Evolutionary conservation across 495 filamentous ascomycete genomes (phyloP).

Genomic region (Chaetomium cochliodes): DNA sequence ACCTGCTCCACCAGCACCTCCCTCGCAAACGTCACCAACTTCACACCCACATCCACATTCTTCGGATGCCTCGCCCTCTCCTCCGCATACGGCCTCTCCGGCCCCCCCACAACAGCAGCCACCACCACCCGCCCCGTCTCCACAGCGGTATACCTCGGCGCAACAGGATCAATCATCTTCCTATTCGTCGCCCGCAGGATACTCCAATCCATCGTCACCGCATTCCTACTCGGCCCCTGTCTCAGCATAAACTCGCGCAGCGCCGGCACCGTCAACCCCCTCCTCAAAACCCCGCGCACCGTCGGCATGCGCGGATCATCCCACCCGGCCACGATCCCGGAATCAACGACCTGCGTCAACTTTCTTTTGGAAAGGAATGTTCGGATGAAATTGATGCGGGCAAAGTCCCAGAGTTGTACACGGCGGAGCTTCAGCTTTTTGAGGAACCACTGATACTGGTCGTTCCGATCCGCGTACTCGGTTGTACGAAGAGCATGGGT

Average conservation of each 20-base stretch:
- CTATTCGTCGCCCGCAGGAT: slow-evolving; percentile 5
- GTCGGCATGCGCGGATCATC: slow-evolving; percentile 60
- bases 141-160: background rate
- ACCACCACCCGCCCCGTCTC: background rate
- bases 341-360: slow-evolving; percentile 1
- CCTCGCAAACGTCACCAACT: background rate
- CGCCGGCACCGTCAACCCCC: slow-evolving; percentile 38
- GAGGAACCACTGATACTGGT: slow-evolving; percentile 5
- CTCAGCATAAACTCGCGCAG: slow-evolving; percentile 6
- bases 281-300: slow-evolving; percentile 75
- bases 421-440: background rate
- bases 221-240: slow-evolving; percentile 1
- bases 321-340: slow-evolving; percentile 1
- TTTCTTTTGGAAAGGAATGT: slow-evolving; percentile 7
- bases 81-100: background rate
- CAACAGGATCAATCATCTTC: background rate
- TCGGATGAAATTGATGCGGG: slow-evolving; percentile 8
- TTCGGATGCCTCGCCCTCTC: background rate
- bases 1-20: background rate
- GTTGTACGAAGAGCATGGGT: slow-evolving; percentile 10
- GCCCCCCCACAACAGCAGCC: background rate
- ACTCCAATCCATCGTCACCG: slow-evolving; percentile 6
- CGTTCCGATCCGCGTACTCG: slow-evolving; percentile 7
- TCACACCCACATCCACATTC: background rate
- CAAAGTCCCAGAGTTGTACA: slow-evolving; percentile 4